phyloP scores from a whole-genome alignment of 176 grass and related monocot species.

The Saccharum spontaneum region DNA sequence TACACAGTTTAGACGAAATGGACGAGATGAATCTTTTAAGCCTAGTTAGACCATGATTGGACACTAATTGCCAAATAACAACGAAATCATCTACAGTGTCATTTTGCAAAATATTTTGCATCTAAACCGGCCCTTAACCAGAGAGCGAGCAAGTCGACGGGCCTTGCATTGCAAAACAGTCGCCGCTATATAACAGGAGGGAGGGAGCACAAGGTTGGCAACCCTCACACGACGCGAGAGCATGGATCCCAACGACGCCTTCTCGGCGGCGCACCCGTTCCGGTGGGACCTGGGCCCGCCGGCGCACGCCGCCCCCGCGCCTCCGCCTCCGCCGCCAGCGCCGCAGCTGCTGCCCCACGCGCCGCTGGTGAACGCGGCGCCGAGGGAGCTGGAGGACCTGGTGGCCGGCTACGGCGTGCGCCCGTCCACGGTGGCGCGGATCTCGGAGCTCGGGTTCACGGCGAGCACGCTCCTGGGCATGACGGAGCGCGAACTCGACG shows the following conservation, averaged over 20 bases:
- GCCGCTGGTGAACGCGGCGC: constrained; percentile 5
- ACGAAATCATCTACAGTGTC: no score
- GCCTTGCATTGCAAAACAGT: constrained; percentile 14
- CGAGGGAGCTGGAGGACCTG: constrained; percentile 58
- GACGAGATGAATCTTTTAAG: no score
- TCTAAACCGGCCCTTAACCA: no score
- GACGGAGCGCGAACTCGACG: constrained; percentile 95
- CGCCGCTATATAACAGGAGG: constrained; percentile 27
- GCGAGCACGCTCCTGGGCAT: constrained; percentile 55
- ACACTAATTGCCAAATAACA: no score
- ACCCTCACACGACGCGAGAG: neutral
- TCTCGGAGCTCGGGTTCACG: constrained; percentile 64
- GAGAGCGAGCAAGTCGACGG: neutral
- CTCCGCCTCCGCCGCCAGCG: neutral
- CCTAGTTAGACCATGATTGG: no score
- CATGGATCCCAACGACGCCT: constrained; percentile 61
- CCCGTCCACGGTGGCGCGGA: constrained; percentile 49
- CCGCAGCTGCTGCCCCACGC: neutral
- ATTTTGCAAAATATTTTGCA: no score
- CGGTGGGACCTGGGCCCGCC: constrained; percentile 60
- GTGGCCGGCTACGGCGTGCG: constrained; percentile 62
- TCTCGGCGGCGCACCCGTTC: constrained; percentile 65
- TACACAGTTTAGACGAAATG: no score
- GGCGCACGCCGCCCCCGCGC: constrained; percentile 15
- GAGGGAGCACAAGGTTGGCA: neutral